Conservation (phyloP, 371 early-diverging fungal species). For the Gilbertella persicaria region DNA sequence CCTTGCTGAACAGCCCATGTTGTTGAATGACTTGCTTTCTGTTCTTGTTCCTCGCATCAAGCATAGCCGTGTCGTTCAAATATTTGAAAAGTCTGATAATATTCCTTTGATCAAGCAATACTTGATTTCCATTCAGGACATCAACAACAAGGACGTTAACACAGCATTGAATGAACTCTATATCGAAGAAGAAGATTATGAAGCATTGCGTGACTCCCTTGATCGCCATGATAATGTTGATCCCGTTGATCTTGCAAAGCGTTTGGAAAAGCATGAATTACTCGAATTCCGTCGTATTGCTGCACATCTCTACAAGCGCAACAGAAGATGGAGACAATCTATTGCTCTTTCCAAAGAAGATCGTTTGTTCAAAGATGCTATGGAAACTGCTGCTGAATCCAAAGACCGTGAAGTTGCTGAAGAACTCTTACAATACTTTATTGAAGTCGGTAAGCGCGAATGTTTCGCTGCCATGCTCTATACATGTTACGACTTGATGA, state of each 20-base stretch:
- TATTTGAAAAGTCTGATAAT: slow-evolving; percentile 96
- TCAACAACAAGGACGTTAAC: slow-evolving; percentile 92
- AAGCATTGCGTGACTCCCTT: slow-evolving; percentile 87
- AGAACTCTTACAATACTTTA: slow-evolving; percentile 92
- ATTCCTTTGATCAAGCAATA: slow-evolving; percentile 94
- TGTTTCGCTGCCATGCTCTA: slow-evolving; percentile 92
- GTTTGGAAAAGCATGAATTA: slow-evolving; percentile 92
- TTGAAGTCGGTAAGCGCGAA: slow-evolving; percentile 85
- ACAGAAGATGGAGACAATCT: slow-evolving; percentile 95
- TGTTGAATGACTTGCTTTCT: slow-evolving; percentile 88
- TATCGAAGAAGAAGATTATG: slow-evolving; percentile 96
- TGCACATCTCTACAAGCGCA: slow-evolving; percentile 91
- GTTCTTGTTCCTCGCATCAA: slow-evolving; percentile 90
- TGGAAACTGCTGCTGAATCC: slow-evolving; percentile 94
- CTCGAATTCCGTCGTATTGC: slow-evolving; percentile 97
- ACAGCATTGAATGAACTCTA: slow-evolving; percentile 91
- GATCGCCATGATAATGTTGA: slow-evolving; percentile 94
- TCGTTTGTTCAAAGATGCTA: slow-evolving; percentile 94
- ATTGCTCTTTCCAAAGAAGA: slow-evolving; percentile 95
- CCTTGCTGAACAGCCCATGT: slow-evolving; percentile 91
- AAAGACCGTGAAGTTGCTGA: slow-evolving; percentile 86
- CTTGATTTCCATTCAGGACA: slow-evolving; percentile 87
- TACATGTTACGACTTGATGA: slow-evolving; percentile 91
- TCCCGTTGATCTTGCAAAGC: slow-evolving; percentile 83
- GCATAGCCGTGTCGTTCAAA: slow-evolving; percentile 92